A percentile compares a stretch with the other conserved stretches of the same genome.
These are phyloP conservation scores for Mycena alexandri DNA, from an alignment of 768 basidiomycete species.

Conservation along the genomic window DNA sequence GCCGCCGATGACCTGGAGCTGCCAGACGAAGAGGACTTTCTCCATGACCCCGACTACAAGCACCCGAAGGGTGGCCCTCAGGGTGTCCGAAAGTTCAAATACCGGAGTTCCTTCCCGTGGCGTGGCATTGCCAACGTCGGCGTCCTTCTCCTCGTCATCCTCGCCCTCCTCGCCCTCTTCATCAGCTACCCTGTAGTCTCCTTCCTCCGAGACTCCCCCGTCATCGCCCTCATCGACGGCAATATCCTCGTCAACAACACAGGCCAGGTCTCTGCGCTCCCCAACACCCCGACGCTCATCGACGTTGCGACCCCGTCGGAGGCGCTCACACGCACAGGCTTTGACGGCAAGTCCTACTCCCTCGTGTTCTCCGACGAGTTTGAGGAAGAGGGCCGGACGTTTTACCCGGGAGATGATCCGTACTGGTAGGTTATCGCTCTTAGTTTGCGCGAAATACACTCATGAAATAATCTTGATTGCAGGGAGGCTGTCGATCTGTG, in stretches of 20 bases:
- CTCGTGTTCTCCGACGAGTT: conserved; percentile 87
- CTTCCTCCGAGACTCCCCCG: conserved; percentile 57
- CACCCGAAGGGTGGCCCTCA: conserved; percentile 37
- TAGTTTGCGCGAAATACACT: not conserved
- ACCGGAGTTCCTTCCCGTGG: conserved; percentile 55
- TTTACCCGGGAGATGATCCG: conserved; percentile 63
- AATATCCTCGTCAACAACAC: conserved; percentile 77
- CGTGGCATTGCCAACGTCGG: conserved; percentile 73
- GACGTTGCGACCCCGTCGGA: conserved; percentile 76
- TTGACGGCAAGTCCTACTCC: conserved; percentile 77
- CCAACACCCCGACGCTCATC: conserved; percentile 57
- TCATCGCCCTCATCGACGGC: conserved; percentile 64
- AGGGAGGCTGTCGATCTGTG: conserved; percentile 83
- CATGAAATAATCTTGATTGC: conserved; percentile 53
- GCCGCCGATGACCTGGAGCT: conserved; percentile 65
- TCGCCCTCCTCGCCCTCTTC: conserved; percentile 78
- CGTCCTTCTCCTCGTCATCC: conserved; percentile 73
- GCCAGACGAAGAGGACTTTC: conserved; percentile 78
- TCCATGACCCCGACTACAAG: conserved; percentile 70
- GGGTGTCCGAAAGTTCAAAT: conserved; percentile 27
- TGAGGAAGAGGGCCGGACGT: conserved; percentile 71
- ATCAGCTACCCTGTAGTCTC: conserved; percentile 81
- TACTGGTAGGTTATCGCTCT: conserved; percentile 20
- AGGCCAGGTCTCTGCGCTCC: conserved; percentile 74
- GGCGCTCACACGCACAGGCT: conserved; percentile 74